Percentiles rank a stretch among this genome's conserved stretches.
phyloP scores from a whole-genome alignment of 2,329 filamentous ascomycete species.

The Beauveria asiatica region DNA sequence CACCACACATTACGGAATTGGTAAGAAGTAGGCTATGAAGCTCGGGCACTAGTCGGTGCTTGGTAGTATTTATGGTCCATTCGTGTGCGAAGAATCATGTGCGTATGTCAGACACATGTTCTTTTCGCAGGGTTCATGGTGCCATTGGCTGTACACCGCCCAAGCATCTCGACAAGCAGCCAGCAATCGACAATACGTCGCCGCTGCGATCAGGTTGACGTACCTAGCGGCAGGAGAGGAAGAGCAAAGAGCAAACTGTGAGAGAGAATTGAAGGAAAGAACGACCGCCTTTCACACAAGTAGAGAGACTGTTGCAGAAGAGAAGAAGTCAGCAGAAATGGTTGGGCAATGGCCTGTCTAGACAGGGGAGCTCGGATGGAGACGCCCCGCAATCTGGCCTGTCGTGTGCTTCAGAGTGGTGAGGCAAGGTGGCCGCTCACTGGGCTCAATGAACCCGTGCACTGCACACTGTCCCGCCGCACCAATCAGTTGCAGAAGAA shows the following conservation, averaged over 20 bases:
- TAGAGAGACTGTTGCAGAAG: constrained; percentile 1
- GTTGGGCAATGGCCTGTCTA: neutral
- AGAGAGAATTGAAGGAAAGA: neutral
- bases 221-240: constrained; percentile 3
- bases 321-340: neutral
- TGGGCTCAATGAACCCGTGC: neutral
- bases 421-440: constrained; percentile 6
- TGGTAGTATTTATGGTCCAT: neutral
- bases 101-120: neutral
- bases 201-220: neutral
- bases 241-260: neutral
- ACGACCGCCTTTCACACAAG: neutral
- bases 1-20: neutral
- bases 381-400: constrained; percentile 6
- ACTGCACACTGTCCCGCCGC: neutral
- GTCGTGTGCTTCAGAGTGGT: constrained; percentile 9
- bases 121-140: neutral
- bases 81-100: neutral
- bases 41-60: neutral
- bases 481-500: no score
- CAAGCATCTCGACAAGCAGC: neutral
- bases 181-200: neutral
- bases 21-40: neutral
- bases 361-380: constrained; percentile 6
- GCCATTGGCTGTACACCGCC: constrained; percentile 7